Evolutionary conservation across 2,329 filamentous ascomycete genomes (phyloP).

Genomic region (Venturia aucupariae): DNA sequence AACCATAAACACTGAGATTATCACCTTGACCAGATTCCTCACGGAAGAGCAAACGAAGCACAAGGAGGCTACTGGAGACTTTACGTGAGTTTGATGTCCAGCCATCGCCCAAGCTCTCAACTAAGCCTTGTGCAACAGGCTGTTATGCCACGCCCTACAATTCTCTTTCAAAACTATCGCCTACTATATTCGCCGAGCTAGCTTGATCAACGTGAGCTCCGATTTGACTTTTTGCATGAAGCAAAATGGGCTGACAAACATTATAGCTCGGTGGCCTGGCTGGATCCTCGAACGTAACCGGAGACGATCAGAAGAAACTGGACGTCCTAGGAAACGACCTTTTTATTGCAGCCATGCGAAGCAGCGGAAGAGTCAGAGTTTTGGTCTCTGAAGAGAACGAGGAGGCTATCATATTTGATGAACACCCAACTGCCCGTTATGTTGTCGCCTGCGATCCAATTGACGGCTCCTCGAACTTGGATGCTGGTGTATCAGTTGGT

Average conservation of each 20-base stretch:
- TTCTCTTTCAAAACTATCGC: slow-evolving; percentile 99
- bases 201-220: slow-evolving; percentile 63
- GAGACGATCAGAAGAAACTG: slow-evolving; percentile 99
- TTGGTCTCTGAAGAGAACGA: slow-evolving; percentile 99
- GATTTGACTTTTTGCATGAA: background rate
- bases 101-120: background rate
- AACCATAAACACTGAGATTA: slow-evolving; percentile 89
- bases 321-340: slow-evolving; percentile 98
- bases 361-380: slow-evolving; percentile 79
- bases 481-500: slow-evolving; percentile 94
- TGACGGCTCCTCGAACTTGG: slow-evolving; percentile 93
- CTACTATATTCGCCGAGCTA: slow-evolving; percentile 96
- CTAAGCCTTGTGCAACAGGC: slow-evolving; percentile 41
- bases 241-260: background rate
- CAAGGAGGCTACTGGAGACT: slow-evolving; percentile 93
- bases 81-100: slow-evolving; percentile 59
- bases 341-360: slow-evolving; percentile 91
- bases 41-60: slow-evolving; percentile 93
- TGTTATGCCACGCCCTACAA: slow-evolving; percentile 94
- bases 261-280: slow-evolving; percentile 73
- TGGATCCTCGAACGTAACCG: slow-evolving; percentile 87
- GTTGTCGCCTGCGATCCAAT: slow-evolving; percentile 97
- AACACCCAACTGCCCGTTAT: slow-evolving; percentile 68
- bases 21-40: slow-evolving; percentile 90
- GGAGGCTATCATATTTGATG: slow-evolving; percentile 75